phyloP scores from a whole-genome alignment of 345 rosid genomes.

The Rhodamnia rubescens region DNA sequence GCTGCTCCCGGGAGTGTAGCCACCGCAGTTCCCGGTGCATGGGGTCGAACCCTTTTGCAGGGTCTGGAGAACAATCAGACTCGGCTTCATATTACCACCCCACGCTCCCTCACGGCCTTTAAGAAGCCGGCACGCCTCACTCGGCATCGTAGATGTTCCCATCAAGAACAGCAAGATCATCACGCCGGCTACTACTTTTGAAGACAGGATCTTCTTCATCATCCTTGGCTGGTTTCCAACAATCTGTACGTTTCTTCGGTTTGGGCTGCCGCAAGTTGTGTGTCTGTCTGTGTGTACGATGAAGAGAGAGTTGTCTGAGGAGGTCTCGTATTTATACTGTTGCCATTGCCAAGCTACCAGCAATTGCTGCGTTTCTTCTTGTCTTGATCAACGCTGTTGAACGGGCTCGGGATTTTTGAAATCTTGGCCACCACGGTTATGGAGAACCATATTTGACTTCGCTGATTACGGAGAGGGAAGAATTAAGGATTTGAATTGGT shows the following conservation, averaged over 20 bases:
- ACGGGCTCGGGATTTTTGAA: neutral
- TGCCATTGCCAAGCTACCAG: neutral
- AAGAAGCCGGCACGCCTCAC: neutral
- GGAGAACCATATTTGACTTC: neutral
- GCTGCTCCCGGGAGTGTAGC: neutral
- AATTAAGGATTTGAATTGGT: neutral
- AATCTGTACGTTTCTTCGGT: neutral
- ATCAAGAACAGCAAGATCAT: neutral
- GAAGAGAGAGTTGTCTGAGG: neutral
- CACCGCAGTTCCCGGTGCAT: neutral
- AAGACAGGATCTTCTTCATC: neutral
- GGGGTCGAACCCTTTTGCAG: neutral
- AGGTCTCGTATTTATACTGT: neutral
- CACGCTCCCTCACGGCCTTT: neutral
- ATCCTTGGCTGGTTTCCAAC: neutral
- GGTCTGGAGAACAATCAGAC: neutral
- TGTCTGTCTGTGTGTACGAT: neutral
- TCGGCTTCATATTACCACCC: neutral
- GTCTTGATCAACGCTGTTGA: neutral
- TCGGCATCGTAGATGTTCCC: neutral
- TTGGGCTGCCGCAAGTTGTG: neutral
- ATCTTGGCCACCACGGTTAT: neutral
- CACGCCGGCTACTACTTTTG: neutral
- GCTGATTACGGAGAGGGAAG: neutral
- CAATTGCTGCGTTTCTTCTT: neutral